Evolutionary conservation across 106 monocot genomes (phyloP), one percentile per base, ranked within the genome.

Genomic region (Dioscorea dumetorum): DNA sequence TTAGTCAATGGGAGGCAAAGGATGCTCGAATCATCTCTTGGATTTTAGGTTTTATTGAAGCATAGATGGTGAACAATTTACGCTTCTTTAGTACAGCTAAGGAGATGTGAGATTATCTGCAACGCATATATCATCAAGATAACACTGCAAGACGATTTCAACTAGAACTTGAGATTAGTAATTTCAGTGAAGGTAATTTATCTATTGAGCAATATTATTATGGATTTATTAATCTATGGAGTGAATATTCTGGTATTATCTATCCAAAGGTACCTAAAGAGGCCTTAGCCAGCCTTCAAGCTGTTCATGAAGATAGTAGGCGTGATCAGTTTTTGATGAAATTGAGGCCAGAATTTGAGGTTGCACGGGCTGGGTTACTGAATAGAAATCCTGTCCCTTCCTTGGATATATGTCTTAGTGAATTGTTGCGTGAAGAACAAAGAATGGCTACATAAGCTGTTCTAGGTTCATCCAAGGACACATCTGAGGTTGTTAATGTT

Each of bases 91-190:
- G 34, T 8, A 41, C 33, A n/a, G 48, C 58, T 11, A 59, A 33
- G 18, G 59, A 58, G 24, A 70, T 70, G 58, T 70, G 58, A 48
- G 58, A 60, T 41, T 58, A 41, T 70, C 70, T 70, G 0, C 41
- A 70, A 33, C 32, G 18, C 35, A 22, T 70, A 12, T 70, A 58
- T 41, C n/a, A 70, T 70, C 70, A 70, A 41, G 35, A 41, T 24
- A n/a, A n/a, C n/a, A n/a, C n/a, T n/a, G n/a, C n/a, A n/a, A n/a
- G n/a, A n/a, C n/a, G n/a, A n/a, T n/a, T n/a, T n/a, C n/a, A n/a
- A n/a, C n/a, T n/a, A n/a, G n/a, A n/a, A n/a, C n/a, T n/a, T n/a
- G n/a, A n/a, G n/a, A n/a, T n/a, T n/a, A n/a, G n/a, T n/a, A n/a
- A n/a, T n/a, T n/a, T n/a, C n/a, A n/a, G n/a, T n/a, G n/a, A n/a